Evolutionary conservation across 176 grass and related monocot species (phyloP), one percentile per base, ranked within the genome.

Genomic region (Poa annua): DNA sequence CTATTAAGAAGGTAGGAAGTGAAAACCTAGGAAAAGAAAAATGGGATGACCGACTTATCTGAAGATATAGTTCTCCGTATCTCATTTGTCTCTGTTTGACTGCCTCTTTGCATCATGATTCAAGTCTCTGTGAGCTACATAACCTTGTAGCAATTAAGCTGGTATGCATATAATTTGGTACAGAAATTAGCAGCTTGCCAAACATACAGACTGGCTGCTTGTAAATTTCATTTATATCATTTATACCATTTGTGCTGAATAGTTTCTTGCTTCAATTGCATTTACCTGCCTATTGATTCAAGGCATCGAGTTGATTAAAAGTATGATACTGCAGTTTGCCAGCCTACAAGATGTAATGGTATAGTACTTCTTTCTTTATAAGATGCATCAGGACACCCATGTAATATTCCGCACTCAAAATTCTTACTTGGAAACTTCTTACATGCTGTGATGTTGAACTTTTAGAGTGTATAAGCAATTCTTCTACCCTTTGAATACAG

Each of bases 21-120:
- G 77, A 41, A 73, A 47, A 65, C 61, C 5, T 53, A 52, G 15
- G 32, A 7, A 41, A 36, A 67, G 15, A 34, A 7, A 52, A 47
- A 81, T 36, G 70, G 12, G 48, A 76, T 57, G 6, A 26, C 75
- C 0, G 70, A 76, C 59, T 75, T 68, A 49, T 68, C 19, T 81
- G 12, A 86, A 80, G 69, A 74, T 65, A 72, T 44, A 44, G 42
- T n/a, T n/a, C n/a, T n/a, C n/a, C n/a, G n/a, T 41, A 25, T 74
- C 41, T 6, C 61, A 20, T 80, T 44, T 3, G 9, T 44, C 2
- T 75, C 19, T 65, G 62, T 55, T 75, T 66, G 47, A 5, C 36
- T 77, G 34, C 1, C 4, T 13, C 12, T 78, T 56, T 16, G 1
- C 45, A 32, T 66, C 33, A 53, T 55, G 68, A 32, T 86, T 65